Evolutionary conservation across 164 flowering plant species (phyloP), one percentile per base, ranked within the genome.

Genomic region (Macadamia tetraphylla): DNA sequence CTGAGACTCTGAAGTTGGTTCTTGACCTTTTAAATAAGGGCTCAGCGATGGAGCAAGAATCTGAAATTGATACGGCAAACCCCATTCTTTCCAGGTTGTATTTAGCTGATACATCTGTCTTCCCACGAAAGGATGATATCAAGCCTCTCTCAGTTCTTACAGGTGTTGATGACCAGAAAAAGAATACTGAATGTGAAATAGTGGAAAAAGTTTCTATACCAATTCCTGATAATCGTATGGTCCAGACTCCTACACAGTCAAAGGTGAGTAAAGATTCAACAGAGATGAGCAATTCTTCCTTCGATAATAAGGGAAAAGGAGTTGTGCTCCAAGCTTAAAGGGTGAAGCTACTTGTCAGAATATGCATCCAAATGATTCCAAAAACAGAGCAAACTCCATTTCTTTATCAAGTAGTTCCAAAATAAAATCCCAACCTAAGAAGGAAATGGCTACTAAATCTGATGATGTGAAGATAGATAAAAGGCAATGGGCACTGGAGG

Each of bases 401-500:
- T 71, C 87, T 64, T 6, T 70, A 18, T 48, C 71, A 65, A 75
- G 69, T 75, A 75, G 65, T 65, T 73, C 82, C 43, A 79, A 80
- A 71, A 32, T 42, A 46, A 65, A 63, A 62, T 46, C 74, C 31
- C 76, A 72, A 17, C 44, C 51, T 42, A 30, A 9, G 62, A 85
- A 85, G 75, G 88, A 84, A 62, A 32, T 14, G 12, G 72, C 44
- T 56, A 73, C 60, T 65, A 83, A 79, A 74, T 70, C 92, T 71
- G 84, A 74, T 58, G 81, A 77, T 69, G 69, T 58, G 57, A 87
- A 78, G 75, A 74, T 49, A 49, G 97, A 95, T 77, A 92, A 86
- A 81, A 89, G 86, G 78, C 90, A 86, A 78, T 95, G 96, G 98
- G 99, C 99, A 18, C 71, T 88, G 57, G 89, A 89, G 80, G 83